A percentile compares a stretch with the other conserved stretches of the same genome.
Conservation (phyloP, 2,329 filamentous ascomycete genomes). For the Neopestalotiopsis rosae region DNA sequence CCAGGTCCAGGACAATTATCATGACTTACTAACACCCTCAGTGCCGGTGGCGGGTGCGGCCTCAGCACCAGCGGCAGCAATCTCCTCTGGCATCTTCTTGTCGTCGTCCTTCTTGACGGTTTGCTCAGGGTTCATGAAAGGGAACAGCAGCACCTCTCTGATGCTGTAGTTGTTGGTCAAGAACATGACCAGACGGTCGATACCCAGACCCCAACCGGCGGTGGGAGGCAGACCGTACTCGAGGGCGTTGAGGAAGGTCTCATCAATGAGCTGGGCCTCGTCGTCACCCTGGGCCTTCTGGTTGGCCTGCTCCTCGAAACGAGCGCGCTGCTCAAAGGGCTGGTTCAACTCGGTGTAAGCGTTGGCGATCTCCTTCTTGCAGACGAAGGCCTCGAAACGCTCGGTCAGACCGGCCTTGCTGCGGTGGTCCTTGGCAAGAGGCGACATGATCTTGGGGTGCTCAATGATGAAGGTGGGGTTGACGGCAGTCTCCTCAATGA, state of each 20-base stretch:
- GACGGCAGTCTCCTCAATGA: slow-evolving; percentile 74
- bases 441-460: slow-evolving; percentile 81
- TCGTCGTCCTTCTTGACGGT: slow-evolving; percentile 20
- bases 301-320: slow-evolving; percentile 92
- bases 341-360: slow-evolving; percentile 98
- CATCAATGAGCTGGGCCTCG: slow-evolving; percentile 93
- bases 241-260: slow-evolving; percentile 90
- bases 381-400: slow-evolving; percentile 96
- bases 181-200: slow-evolving; percentile 88
- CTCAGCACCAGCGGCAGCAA: slow-evolving; percentile 14
- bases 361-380: slow-evolving; percentile 96
- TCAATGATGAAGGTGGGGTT: slow-evolving; percentile 92
- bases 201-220: slow-evolving; percentile 87
- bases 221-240: slow-evolving; percentile 94
- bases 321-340: slow-evolving; percentile 89
- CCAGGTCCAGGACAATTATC: not conserved
- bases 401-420: slow-evolving; percentile 84
- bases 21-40: slow-evolving; percentile 15
- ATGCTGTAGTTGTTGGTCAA: slow-evolving; percentile 95
- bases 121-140: slow-evolving; percentile 79
- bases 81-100: slow-evolving; percentile 6
- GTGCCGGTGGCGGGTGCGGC: slow-evolving; percentile 12
- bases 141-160: slow-evolving; percentile 95
- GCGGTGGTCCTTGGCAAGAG: slow-evolving; percentile 94
- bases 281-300: slow-evolving; percentile 98